phyloP scores from a whole-genome alignment of 1,284 basidiomycete genomes.

The Ganoderma leucocontextum region DNA sequence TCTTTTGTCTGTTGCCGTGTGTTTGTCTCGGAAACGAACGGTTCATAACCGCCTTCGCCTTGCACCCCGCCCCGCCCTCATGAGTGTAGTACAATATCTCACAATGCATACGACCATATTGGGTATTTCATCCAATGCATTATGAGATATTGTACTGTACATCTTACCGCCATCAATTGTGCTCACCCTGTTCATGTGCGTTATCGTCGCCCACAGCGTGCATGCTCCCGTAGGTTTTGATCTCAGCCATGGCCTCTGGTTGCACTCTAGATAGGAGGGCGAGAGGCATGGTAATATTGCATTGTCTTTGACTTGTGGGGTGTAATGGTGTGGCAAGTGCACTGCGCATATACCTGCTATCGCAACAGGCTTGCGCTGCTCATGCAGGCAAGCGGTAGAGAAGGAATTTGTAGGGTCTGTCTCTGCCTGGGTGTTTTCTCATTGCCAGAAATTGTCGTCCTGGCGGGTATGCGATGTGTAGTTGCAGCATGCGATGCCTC shows the following conservation, averaged over 20 bases:
- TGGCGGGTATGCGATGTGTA: not conserved
- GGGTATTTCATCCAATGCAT: too few relatives aligned
- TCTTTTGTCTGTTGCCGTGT: constrained; percentile 3
- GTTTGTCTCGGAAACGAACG: not conserved
- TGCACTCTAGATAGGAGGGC: not conserved
- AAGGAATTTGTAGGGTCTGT: too few relatives aligned
- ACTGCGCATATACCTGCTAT: too few relatives aligned
- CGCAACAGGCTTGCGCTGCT: too few relatives aligned
- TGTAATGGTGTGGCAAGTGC: not conserved
- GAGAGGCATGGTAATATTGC: not conserved
- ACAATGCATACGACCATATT: too few relatives aligned
- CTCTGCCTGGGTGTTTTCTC: not conserved
- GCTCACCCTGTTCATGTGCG: not conserved
- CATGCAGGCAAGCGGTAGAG: too few relatives aligned
- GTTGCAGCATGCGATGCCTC: not conserved
- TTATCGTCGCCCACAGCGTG: not conserved
- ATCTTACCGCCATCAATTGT: not conserved
- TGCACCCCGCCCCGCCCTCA: not conserved
- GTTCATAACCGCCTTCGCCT: not conserved
- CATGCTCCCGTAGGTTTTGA: not conserved
- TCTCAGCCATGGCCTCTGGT: not conserved
- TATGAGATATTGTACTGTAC: too few relatives aligned
- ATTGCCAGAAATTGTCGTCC: not conserved
- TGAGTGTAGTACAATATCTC: too few relatives aligned
- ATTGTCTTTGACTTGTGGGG: not conserved